A percentile compares a stretch with the other conserved stretches of the same genome.
These are phyloP conservation scores for Cryptosporidium tyzzeri DNA, from an alignment of 169 alveolate species.

Conservation along the genomic window DNA sequence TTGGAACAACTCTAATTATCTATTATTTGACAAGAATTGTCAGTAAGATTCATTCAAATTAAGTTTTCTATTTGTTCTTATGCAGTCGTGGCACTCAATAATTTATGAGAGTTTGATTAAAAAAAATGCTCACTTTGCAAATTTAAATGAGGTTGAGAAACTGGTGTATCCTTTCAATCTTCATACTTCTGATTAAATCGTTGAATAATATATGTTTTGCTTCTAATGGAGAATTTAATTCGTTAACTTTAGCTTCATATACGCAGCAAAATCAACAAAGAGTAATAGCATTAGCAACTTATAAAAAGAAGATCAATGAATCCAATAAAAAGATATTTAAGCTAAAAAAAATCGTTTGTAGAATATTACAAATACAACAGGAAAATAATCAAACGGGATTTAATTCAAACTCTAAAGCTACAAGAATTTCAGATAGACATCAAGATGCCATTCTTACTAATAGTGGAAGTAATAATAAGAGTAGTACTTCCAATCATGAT, in stretches of 20 bases:
- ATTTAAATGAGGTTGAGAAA: slow-evolving; percentile 2
- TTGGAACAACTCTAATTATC: neutral
- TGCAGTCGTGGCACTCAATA: neutral
- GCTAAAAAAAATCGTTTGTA: neutral
- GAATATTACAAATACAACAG: neutral
- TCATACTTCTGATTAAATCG: neutral
- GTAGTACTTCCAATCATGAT: neutral
- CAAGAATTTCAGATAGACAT: neutral
- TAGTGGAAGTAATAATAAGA: neutral
- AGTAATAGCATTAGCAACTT: neutral
- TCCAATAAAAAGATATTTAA: slow-evolving; percentile 14
- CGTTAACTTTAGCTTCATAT: neutral
- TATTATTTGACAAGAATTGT: neutral
- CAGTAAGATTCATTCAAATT: neutral
- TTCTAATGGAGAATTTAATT: neutral
- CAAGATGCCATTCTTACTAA: neutral
- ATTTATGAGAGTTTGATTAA: neutral
- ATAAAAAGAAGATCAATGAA: slow-evolving; percentile 10
- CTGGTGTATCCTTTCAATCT: neutral
- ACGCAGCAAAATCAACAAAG: slow-evolving; percentile 22
- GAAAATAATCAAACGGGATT: neutral
- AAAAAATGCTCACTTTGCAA: slow-evolving; percentile 13
- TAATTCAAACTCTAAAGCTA: neutral
- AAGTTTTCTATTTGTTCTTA: neutral
- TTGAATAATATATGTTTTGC: neutral